phyloP scores from a whole-genome alignment of 345 rosid species.

The Excoecaria cochinchinensis region DNA sequence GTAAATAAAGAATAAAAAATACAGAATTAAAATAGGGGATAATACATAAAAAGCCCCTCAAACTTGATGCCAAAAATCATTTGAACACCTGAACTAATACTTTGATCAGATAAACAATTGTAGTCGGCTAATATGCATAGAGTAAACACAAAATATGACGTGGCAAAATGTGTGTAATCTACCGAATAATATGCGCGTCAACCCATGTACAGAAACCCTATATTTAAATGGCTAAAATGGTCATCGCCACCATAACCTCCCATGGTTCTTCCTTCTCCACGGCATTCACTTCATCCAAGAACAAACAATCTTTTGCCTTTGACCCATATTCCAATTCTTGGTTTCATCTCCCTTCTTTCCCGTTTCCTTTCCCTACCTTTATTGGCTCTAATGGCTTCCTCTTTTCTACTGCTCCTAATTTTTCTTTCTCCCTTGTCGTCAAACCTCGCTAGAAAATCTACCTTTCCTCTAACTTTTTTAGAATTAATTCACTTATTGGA shows the following conservation, averaged over 20 bases:
- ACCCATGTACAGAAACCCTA: too few species aligned
- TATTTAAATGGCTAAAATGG: too few species aligned
- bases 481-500: slow-evolving; percentile 66
- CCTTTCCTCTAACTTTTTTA: slow-evolving; percentile 52
- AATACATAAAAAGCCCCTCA: too few species aligned
- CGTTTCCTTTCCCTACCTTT: slow-evolving; percentile 38
- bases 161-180: too few species aligned
- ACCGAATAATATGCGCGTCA: too few species aligned
- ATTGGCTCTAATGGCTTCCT: slow-evolving; percentile 62
- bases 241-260: slow-evolving; percentile 24
- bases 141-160: too few species aligned
- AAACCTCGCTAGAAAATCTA: slow-evolving; percentile 46
- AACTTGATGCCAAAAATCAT: too few species aligned
- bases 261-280: slow-evolving; percentile 91
- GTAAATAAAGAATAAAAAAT: too few species aligned
- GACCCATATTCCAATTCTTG: slow-evolving; percentile 72
- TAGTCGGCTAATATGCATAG: too few species aligned
- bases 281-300: slow-evolving; percentile 68
- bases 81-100: too few species aligned
- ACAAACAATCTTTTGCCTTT: slow-evolving; percentile 81
- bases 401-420: slow-evolving; percentile 64
- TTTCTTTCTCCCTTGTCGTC: slow-evolving; percentile 60
- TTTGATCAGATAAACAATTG: too few species aligned
- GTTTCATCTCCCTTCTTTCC: slow-evolving; percentile 56
- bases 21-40: too few species aligned